Conservation (phyloP, 805 yeast species). For the Tetrapisispora phaffii region DNA sequence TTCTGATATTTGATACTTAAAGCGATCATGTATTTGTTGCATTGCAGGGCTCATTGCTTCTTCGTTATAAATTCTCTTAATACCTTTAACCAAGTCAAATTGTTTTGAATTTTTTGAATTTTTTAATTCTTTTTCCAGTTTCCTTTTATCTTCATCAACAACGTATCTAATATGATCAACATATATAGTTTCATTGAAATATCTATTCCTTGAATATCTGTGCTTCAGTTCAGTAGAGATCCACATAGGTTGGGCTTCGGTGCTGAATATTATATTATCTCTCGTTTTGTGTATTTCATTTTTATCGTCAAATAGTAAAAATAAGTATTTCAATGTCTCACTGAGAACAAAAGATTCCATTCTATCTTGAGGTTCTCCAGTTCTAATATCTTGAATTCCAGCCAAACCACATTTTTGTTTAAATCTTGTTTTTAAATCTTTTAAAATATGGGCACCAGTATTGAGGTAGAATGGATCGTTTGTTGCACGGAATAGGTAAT, state of each 20-base stretch:
- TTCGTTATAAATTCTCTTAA: background rate
- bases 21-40: background rate
- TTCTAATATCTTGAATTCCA: slow-evolving; percentile 59
- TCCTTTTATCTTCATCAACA: slow-evolving; percentile 1
- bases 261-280: slow-evolving; percentile 49
- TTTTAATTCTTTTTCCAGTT: background rate
- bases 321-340: slow-evolving; percentile 79
- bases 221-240: slow-evolving; percentile 32
- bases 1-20: background rate
- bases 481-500: slow-evolving; percentile 74
- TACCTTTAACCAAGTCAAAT: background rate
- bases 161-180: slow-evolving; percentile 11
- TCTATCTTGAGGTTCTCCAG: slow-evolving; percentile 57
- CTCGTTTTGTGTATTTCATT: slow-evolving; percentile 42
- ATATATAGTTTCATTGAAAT: slow-evolving; percentile 14
- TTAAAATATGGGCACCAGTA: slow-evolving; percentile 58
- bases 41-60: background rate
- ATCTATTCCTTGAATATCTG: slow-evolving; percentile 18
- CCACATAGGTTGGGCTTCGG: slow-evolving; percentile 93
- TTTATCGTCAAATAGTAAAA: slow-evolving; percentile 62
- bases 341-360: slow-evolving; percentile 89
- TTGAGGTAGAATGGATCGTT: slow-evolving; percentile 73
- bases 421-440: slow-evolving; percentile 43
- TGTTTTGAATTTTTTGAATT: background rate
- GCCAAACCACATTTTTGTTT: slow-evolving; percentile 69